phyloP scores from a whole-genome alignment of 2,329 filamentous ascomycete genomes.

The Tolypocladium pustulatum region DNA sequence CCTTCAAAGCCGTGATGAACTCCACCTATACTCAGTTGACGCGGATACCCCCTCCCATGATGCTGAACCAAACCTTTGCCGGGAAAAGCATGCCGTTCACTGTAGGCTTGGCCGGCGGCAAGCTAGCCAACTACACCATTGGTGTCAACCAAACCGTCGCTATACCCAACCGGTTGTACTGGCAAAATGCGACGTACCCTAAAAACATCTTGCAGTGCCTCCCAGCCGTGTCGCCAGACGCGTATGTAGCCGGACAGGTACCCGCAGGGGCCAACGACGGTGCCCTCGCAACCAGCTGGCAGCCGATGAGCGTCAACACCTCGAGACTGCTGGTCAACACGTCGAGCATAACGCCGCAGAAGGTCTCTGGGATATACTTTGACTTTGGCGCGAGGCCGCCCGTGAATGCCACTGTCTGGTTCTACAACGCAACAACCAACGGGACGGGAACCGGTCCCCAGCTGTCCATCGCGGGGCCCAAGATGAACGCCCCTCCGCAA shows the following conservation, averaged over 20 bases:
- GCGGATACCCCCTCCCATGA: conserved; percentile 27
- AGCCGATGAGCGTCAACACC: neutral
- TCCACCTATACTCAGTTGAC: conserved; percentile 13
- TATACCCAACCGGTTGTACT: conserved; percentile 48
- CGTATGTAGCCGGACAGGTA: conserved; percentile 17
- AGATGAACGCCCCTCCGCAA: neutral
- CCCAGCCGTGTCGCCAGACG: conserved; percentile 34
- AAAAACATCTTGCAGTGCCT: conserved; percentile 58
- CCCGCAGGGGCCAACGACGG: neutral
- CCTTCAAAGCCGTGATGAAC: conserved; percentile 12
- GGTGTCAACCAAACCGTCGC: conserved; percentile 37
- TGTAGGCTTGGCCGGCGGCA: conserved; percentile 34
- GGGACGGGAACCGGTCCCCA: neutral
- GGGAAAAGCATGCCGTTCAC: conserved; percentile 47
- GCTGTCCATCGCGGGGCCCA: neutral
- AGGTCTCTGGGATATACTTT: neutral
- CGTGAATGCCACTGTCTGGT: neutral
- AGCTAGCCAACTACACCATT: conserved; percentile 31
- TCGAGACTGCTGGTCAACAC: neutral
- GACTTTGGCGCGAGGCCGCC: neutral
- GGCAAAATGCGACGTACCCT: conserved; percentile 38
- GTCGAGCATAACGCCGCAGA: neutral
- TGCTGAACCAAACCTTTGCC: conserved; percentile 43
- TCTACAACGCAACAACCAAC: neutral
- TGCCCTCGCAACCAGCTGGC: neutral